A percentile compares a stretch with the other conserved stretches of the same genome.
Evolutionary conservation across 176 grass and related monocot genomes (phyloP).

Genomic region (Microstegium vimineum): DNA sequence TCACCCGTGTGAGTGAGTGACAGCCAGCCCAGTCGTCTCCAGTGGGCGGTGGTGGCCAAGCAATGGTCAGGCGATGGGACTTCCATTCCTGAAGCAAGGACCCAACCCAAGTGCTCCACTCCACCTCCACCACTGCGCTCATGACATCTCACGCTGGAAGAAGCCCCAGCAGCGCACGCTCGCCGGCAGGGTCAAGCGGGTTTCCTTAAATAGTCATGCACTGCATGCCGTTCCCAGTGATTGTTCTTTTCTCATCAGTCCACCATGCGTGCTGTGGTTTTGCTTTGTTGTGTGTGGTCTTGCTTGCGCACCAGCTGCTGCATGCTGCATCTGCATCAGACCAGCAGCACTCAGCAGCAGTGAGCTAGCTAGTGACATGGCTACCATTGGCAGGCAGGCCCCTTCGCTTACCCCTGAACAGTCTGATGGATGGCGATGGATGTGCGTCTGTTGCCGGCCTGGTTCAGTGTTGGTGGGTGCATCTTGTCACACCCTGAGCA

Average conservation of each 20-base stretch:
- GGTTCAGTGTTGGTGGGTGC: slow-evolving; percentile 8
- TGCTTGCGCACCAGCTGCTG: slow-evolving; percentile 9
- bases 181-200: slow-evolving; percentile 42
- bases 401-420: slow-evolving; percentile 50
- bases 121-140: slow-evolving; percentile 25
- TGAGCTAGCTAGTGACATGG: slow-evolving; percentile 24
- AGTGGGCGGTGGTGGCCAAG: too few relatives aligned
- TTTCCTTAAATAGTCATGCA: slow-evolving; percentile 63
- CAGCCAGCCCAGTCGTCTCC: neutral
- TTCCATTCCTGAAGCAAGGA: slow-evolving; percentile 42
- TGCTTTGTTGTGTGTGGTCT: slow-evolving; percentile 47
- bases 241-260: slow-evolving; percentile 53
- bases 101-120: neutral
- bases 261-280: neutral
- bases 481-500: slow-evolving; percentile 39
- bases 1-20: neutral
- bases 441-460: neutral
- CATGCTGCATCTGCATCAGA: slow-evolving; percentile 38
- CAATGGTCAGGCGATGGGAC: slow-evolving; percentile 35
- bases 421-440: slow-evolving; percentile 32
- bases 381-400: too few relatives aligned
- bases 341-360: slow-evolving; percentile 2
- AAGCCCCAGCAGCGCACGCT: neutral
- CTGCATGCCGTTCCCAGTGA: slow-evolving; percentile 39
- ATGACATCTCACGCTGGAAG: neutral